Base-by-base conservation (phyloP, 495 filamentous ascomycete genomes). In the Penicillium bovifimosum region DNA sequence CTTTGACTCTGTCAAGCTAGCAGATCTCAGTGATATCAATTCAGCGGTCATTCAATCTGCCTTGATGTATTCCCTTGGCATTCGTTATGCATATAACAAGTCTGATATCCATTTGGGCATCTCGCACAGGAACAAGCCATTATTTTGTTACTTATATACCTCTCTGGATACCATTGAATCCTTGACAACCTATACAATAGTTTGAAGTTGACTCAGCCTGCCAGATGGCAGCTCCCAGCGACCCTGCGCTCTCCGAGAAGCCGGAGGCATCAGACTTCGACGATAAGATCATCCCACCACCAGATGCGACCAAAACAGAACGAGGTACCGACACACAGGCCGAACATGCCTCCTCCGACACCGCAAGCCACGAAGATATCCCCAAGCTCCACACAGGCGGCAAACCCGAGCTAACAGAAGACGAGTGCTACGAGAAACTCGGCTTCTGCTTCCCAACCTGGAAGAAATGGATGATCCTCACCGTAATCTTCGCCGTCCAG, bases 381-480 rank as follows among this genome's bases (percentile, higher is more conserved):
- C 54, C 54, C n/a, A 50, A 53, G 20, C 31, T 62, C 5, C 42
- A 52, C 16, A 61, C 50, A 5, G 55, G 73, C 43, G 73, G 71
- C 51, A 81, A 77, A 55, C 72, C 77, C 33, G 82, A 85, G 56
- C 67, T 86, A 33, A 80, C 71, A n/a, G 81, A 85, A 56, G 74
- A 84, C 8, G 80, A 81, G 55, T 80, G 75, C 52, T 81, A 78
- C 62, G 76, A 80, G 26, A 75, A 81, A 44, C 76, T 89, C 0
- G 86, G 85, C 32, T 90, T 78, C 62, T 70, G 65, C 39, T 91
- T 80, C 55, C 72, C 85, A 0, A 53, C 50, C n/a, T 77, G 76
- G 72, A 90, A 84, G 75, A 90, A 89, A 66, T 91, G 86, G 86
- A 77, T 62, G 43, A 86, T 90, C 59, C 76, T 90, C 35, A 78